Evolutionary conservation across 495 filamentous ascomycete species (phyloP).

Genomic region (Pseudotulostoma volvatum): DNA sequence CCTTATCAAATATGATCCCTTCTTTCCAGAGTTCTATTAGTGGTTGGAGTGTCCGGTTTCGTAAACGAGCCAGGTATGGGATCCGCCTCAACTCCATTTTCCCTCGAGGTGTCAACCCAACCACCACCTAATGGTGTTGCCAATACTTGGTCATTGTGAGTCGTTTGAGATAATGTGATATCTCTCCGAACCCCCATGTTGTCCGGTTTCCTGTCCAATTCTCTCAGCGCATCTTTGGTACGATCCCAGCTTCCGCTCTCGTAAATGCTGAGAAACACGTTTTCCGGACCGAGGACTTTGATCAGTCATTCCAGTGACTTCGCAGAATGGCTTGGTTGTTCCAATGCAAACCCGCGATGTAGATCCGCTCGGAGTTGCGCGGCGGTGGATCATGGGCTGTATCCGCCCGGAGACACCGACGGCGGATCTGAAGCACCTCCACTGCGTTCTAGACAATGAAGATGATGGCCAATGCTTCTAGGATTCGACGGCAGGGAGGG

Average conservation of each 20-base stretch:
- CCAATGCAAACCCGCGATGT: conserved; percentile 53
- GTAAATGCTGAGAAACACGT: conserved; percentile 52
- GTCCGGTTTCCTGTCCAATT: conserved; percentile 39
- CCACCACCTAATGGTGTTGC: conserved; percentile 25
- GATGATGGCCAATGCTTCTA: conserved; percentile 10
- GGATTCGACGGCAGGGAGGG: conserved; percentile 8
- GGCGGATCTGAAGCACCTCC: conserved; percentile 13
- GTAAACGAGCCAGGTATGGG: conserved; percentile 46
- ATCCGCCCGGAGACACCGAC: conserved; percentile 8
- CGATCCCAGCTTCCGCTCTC: conserved; percentile 61
- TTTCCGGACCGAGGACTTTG: conserved; percentile 39
- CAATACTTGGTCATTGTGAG: conserved; percentile 37
- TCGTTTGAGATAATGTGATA: conserved; percentile 36
- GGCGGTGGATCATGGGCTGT: conserved; percentile 3
- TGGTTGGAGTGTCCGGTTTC: conserved; percentile 40
- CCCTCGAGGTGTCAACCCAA: conserved; percentile 39
- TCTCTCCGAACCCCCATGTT: conserved; percentile 33
- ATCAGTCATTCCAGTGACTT: conserved; percentile 44
- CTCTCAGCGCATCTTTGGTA: conserved; percentile 45
- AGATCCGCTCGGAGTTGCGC: conserved; percentile 29
- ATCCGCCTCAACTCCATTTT: conserved; percentile 45
- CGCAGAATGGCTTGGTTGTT: conserved; percentile 50
- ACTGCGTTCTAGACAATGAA: conserved; percentile 12
- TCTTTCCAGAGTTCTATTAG: conserved; percentile 25
- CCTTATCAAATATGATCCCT: conserved; percentile 44